Base-by-base conservation (phyloP, 2,329 filamentous ascomycete species). In the Plenodomus lindquistii region DNA sequence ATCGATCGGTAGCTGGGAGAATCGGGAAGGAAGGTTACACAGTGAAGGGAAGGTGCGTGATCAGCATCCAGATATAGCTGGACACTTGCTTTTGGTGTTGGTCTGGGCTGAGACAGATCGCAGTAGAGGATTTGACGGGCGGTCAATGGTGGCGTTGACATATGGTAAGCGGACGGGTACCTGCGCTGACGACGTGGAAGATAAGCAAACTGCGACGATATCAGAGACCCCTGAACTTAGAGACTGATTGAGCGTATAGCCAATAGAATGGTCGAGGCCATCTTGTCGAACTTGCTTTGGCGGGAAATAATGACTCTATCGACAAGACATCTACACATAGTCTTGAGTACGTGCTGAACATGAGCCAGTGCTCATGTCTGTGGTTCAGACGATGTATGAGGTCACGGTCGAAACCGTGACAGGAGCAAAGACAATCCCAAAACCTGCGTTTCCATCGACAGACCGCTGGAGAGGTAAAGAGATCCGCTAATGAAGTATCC, bases 31-130 rank as follows among this genome's bases (percentile, higher is more conserved):
- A 42, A 19, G 47, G 61, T 65, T 61, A 65, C 57, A 67, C 59
- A 45, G 37, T 52, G 45, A 49, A 41, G 21, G 34, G 38, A 45
- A 37, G 37, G 27, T 42, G 49, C 43, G 37, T 51, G 42, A 43
- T 34, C 38, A 42, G 40, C 44, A 40, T 43, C 40, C 50, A 60
- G 55, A 66, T 68, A 66, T 66, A 68, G 47, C 40, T 24, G 24
- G 38, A 19, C 36, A 34, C 43, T 48, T 41, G 17, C 42, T 51
- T 54, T 57, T 42, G 20, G 18, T 19, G 20, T 48, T 31, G 54
- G 53, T 39, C 52, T 45, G 42, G 24, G 60, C 62, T 64, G 59
- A 66, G 57, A 67, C 63, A 63, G 9, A 34, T 42, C 8, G 51
- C 31, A 37, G 34, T 24, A 37, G 41, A 44, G 24, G 35, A 48